Evolutionary conservation across 2,329 filamentous ascomycete genomes (phyloP).

Genomic region (Colletotrichum caudatum): DNA sequence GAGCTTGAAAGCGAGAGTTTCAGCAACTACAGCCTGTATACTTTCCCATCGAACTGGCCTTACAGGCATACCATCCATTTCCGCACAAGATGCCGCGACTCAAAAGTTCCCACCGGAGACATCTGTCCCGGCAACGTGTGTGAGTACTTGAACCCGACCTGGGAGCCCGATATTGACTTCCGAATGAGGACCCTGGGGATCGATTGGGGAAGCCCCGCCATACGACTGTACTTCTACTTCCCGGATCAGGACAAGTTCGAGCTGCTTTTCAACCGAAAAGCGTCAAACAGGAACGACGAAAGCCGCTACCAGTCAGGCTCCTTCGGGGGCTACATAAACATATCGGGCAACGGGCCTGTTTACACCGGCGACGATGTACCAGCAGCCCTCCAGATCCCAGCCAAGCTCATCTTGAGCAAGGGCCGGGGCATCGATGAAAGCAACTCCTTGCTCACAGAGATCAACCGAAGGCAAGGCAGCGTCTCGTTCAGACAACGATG

Average conservation of each 20-base stretch:
- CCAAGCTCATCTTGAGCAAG: constrained; percentile 4
- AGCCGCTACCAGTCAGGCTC: not conserved
- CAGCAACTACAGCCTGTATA: no score
- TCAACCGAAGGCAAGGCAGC: not conserved
- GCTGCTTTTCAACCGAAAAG: not conserved
- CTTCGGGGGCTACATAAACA: constrained; percentile 34
- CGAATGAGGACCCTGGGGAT: constrained; percentile 37
- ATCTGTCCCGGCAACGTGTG: no score
- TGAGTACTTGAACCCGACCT: not conserved
- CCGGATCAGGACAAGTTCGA: not conserved
- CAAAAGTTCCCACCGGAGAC: no score
- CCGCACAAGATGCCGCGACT: no score
- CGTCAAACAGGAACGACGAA: constrained; percentile 4
- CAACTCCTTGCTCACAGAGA: constrained; percentile 38
- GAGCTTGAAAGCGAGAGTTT: no score
- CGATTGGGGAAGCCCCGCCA: constrained; percentile 42
- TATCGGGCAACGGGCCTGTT: constrained; percentile 27
- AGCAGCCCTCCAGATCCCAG: constrained; percentile 26
- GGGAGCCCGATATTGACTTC: not conserved
- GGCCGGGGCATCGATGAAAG: not conserved
- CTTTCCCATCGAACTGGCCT: no score
- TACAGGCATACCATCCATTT: no score
- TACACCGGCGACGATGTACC: constrained; percentile 37
- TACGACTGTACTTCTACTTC: constrained; percentile 24
- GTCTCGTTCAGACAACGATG: not conserved